phyloP scores from a whole-genome alignment of 1,284 basidiomycete species.

The Athelia psychrophila region DNA sequence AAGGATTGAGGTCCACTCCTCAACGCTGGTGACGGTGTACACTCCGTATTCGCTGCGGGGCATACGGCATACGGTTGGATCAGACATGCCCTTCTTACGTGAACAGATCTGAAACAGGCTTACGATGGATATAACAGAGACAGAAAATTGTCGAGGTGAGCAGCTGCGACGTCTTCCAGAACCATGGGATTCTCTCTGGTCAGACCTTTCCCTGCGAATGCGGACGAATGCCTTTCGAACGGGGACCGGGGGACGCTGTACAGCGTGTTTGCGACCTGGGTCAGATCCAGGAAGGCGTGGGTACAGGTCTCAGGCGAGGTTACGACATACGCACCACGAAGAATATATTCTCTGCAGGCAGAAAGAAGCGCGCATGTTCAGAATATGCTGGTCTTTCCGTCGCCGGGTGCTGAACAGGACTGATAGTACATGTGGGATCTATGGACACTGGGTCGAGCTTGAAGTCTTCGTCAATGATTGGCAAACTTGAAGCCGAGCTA shows the following conservation, averaged over 20 bases:
- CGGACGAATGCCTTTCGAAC: conserved; percentile 14
- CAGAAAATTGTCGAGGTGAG: not conserved
- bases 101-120: not conserved
- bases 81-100: not conserved
- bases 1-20: not conserved
- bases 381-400: too few relatives aligned
- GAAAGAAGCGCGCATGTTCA: too few relatives aligned
- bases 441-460: too few relatives aligned
- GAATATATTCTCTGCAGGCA: too few relatives aligned
- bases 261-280: conserved; percentile 10
- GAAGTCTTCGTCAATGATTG: too few relatives aligned
- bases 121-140: not conserved
- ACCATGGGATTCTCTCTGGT: not conserved
- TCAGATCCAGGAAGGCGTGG: too few relatives aligned
- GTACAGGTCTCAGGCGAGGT: too few relatives aligned
- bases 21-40: not conserved
- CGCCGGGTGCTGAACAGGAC: too few relatives aligned
- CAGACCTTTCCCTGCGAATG: conserved; percentile 6
- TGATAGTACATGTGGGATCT: too few relatives aligned
- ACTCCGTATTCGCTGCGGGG: not conserved
- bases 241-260: conserved; percentile 16
- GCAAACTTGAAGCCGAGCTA: too few relatives aligned
- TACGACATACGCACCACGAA: too few relatives aligned
- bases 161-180: not conserved
- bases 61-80: not conserved